Conservation (phyloP, 306 rosid genomes). For the Psophocarpus tetragonolobus region DNA sequence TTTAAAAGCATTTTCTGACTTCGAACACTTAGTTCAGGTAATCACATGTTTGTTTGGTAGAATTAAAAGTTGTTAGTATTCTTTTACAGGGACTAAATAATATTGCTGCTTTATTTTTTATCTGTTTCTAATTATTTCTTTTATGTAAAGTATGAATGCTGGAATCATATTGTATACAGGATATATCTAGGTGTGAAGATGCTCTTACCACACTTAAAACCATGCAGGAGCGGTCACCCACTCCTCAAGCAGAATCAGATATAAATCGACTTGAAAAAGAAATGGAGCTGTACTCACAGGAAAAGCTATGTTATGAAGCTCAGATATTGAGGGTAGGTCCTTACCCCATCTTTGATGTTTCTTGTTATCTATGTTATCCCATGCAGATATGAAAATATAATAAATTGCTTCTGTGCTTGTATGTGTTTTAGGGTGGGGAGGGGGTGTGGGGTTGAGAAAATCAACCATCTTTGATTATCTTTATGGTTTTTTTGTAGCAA, state of each 20-base stretch:
- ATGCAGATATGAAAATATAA: background rate
- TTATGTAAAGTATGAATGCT: constrained; percentile 15
- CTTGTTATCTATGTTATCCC: background rate
- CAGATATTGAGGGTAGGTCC: constrained; percentile 80
- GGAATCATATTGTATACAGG: constrained; percentile 52
- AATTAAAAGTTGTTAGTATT: constrained; percentile 16
- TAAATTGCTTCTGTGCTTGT: background rate
- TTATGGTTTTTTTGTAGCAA: background rate
- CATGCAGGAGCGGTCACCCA: constrained; percentile 70
- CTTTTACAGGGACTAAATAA: constrained; percentile 17
- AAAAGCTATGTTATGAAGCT: constrained; percentile 92
- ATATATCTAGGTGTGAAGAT: constrained; percentile 89
- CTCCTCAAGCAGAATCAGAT: constrained; percentile 61
- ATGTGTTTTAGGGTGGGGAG: background rate
- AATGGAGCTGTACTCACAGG: constrained; percentile 80
- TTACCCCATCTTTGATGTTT: background rate
- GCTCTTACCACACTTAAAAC: constrained; percentile 74
- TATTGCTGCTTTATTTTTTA: constrained; percentile 6
- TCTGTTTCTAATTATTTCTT: constrained; percentile 26
- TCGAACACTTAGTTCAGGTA: constrained; percentile 98
- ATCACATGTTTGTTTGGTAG: constrained; percentile 15
- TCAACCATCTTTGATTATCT: background rate
- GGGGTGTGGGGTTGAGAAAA: background rate
- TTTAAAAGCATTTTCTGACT: constrained; percentile 93
- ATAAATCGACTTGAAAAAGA: constrained; percentile 90